These are phyloP conservation scores for Zalaria obscura DNA, from an alignment of 2,329 filamentous ascomycete species.

Conservation along the genomic window DNA sequence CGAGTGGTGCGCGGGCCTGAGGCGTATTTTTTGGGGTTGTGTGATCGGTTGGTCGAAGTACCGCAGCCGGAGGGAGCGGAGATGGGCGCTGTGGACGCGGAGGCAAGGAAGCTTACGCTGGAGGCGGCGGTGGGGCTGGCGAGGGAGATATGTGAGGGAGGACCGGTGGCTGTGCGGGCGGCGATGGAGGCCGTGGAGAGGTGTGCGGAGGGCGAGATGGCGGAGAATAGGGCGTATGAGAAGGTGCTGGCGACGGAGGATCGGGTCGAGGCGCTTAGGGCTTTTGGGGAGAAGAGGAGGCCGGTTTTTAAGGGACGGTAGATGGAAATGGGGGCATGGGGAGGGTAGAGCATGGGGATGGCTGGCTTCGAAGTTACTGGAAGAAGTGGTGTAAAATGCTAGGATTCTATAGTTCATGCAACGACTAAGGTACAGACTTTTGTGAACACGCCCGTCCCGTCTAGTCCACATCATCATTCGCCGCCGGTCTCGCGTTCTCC, in stretches of 20 bases:
- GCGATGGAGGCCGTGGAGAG: conserved; percentile 65
- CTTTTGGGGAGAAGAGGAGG: conserved; percentile 67
- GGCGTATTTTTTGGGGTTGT: conserved; percentile 82
- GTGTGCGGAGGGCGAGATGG: conserved; percentile 50
- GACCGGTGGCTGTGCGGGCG: conserved; percentile 67
- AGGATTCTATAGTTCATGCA: too few relatives aligned
- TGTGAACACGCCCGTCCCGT: too few relatives aligned
- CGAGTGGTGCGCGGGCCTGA: conserved; percentile 71
- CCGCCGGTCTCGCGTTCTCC: conserved; percentile 11
- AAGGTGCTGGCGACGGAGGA: conserved; percentile 74
- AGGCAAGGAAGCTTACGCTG: conserved; percentile 54
- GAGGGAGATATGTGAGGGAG: conserved; percentile 76
- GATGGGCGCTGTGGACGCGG: too few relatives aligned
- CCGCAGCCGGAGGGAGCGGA: conserved; percentile 37
- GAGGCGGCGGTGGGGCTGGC: conserved; percentile 67
- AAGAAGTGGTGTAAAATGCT: too few relatives aligned
- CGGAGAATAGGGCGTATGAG: conserved; percentile 81
- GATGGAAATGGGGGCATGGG: too few relatives aligned
- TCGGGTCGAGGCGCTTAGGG: conserved; percentile 71
- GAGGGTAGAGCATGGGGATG: too few relatives aligned
- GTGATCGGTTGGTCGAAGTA: conserved; percentile 75
- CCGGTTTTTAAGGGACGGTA: conserved; percentile 50
- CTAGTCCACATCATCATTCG: conserved; percentile 21
- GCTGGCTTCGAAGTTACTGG: too few relatives aligned
- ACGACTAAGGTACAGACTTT: too few relatives aligned